Evolutionary conservation across 2,329 filamentous ascomycete species (phyloP).

Genomic region (Botrytis byssoidea): DNA sequence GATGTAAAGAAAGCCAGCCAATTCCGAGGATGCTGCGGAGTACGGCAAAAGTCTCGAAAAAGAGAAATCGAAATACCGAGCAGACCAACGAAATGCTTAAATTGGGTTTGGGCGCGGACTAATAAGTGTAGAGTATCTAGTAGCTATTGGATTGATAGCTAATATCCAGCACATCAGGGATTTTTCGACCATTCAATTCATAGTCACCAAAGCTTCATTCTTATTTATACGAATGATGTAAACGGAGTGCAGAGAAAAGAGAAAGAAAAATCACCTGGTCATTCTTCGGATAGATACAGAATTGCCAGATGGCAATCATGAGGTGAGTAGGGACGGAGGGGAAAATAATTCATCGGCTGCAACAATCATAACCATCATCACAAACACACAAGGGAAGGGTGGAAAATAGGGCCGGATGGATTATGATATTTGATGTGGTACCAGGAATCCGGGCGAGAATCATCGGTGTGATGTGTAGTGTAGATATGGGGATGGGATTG

Average conservation of each 20-base stretch:
- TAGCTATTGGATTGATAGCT: background rate
- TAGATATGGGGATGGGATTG: background rate
- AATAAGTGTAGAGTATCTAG: too few species aligned
- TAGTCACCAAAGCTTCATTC: background rate
- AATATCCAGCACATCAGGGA: too few species aligned
- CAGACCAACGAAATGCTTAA: slow-evolving; percentile 2
- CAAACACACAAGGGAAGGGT: background rate
- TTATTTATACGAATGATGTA: slow-evolving; percentile 8
- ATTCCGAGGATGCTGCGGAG: too few species aligned
- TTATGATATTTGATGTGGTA: background rate
- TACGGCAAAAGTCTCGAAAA: background rate
- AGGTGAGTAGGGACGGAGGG: background rate
- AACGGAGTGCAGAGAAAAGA: too few species aligned
- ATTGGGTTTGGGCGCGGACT: background rate
- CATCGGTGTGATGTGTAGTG: background rate
- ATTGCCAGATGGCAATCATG: slow-evolving; percentile 20
- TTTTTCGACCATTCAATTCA: background rate
- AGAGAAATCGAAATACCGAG: background rate
- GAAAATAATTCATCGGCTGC: background rate
- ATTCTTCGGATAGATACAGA: background rate
- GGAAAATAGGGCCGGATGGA: slow-evolving; percentile 4
- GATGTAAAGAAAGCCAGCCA: too few species aligned
- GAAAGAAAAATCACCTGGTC: background rate
- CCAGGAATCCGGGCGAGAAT: background rate
- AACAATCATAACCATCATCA: background rate